phyloP scores from a whole-genome alignment of 441 rosid genomes.

The Sinapis alba region DNA sequence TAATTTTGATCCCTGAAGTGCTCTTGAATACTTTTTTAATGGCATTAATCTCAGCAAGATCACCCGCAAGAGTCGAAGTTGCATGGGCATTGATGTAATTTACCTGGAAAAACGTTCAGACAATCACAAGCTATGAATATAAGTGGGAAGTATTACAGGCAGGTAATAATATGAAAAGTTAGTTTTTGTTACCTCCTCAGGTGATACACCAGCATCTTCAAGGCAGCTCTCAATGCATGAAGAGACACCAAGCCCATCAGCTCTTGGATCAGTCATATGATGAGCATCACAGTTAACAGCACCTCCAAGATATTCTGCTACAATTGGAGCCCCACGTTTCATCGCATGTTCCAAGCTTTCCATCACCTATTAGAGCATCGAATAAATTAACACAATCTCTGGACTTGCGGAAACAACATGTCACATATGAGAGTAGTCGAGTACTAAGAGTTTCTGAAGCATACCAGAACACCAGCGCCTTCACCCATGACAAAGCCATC shows the following conservation, averaged over 20 bases:
- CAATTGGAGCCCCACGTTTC: slow-evolving; percentile 89
- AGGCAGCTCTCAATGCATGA: slow-evolving; percentile 93
- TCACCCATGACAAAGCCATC: slow-evolving; percentile 99
- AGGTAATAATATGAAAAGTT: background rate
- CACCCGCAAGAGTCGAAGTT: slow-evolving; percentile 95
- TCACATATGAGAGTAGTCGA: background rate
- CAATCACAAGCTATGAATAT: background rate
- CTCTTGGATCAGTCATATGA: slow-evolving; percentile 99
- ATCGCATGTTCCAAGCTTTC: slow-evolving; percentile 98
- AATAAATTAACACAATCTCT: background rate
- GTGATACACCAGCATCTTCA: slow-evolving; percentile 98
- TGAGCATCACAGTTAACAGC: slow-evolving; percentile 98
- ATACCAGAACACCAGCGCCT: slow-evolving; percentile 98
- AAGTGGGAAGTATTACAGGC: background rate
- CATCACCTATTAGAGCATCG: slow-evolving; percentile 62
- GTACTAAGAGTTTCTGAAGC: background rate
- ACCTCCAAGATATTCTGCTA: slow-evolving; percentile 97
- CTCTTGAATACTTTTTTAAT: slow-evolving; percentile 90
- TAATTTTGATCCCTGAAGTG: slow-evolving; percentile 82
- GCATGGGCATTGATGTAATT: slow-evolving; percentile 98
- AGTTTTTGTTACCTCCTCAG: slow-evolving; percentile 68
- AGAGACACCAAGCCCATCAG: slow-evolving; percentile 99
- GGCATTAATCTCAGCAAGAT: slow-evolving; percentile 96
- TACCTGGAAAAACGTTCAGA: slow-evolving; percentile 52
- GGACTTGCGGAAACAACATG: background rate